phyloP scores from a whole-genome alignment of 306 rosid genomes.

The Trichosanthes cucumerina region DNA sequence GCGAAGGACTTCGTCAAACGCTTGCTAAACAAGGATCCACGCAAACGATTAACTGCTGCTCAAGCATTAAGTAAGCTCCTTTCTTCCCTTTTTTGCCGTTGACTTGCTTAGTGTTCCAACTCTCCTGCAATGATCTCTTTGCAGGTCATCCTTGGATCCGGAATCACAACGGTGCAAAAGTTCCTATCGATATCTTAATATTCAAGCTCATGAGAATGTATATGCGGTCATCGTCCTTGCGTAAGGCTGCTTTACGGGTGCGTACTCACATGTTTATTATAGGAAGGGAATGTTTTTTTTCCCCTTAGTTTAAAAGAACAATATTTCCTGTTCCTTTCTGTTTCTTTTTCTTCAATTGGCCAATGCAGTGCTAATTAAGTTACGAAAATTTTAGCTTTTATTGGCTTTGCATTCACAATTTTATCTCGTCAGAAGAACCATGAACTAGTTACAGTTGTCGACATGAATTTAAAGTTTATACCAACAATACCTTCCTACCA shows the following conservation, averaged over 20 bases:
- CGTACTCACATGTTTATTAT: slow-evolving; percentile 18
- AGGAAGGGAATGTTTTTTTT: slow-evolving; percentile 1
- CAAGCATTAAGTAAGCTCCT: slow-evolving; percentile 78
- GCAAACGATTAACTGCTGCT: slow-evolving; percentile 91
- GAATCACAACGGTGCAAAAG: slow-evolving; percentile 49
- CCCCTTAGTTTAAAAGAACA: background rate
- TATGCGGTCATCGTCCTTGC: slow-evolving; percentile 86
- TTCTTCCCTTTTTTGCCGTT: background rate
- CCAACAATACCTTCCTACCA: background rate
- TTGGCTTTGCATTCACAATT: background rate
- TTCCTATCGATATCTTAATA: slow-evolving; percentile 74
- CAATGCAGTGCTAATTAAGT: background rate
- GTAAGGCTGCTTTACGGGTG: slow-evolving; percentile 98
- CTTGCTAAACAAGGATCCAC: slow-evolving; percentile 78
- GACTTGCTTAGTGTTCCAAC: slow-evolving; percentile 6
- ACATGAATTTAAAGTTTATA: background rate
- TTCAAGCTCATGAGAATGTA: slow-evolving; percentile 80
- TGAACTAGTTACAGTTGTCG: background rate
- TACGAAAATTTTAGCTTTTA: background rate
- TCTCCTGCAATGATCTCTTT: slow-evolving; percentile 19
- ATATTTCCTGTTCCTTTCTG: background rate
- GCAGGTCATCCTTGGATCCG: slow-evolving; percentile 98
- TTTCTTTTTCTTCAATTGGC: background rate
- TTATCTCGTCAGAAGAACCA: background rate
- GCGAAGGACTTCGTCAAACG: slow-evolving; percentile 95